Evolutionary conservation across 495 filamentous ascomycete species (phyloP).

Genomic region (Cercophora newfieldiana): DNA sequence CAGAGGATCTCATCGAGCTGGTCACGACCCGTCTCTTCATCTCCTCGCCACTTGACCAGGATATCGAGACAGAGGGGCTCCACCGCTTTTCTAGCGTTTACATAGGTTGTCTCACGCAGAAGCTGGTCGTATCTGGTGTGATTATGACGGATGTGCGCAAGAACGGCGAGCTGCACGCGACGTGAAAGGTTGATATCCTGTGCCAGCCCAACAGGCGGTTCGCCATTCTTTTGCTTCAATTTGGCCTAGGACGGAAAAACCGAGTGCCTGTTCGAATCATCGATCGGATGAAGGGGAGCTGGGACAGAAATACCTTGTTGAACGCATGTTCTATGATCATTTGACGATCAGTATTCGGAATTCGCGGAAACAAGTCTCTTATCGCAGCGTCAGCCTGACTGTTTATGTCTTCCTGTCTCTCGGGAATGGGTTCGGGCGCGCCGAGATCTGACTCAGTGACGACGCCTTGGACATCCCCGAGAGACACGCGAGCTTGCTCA

Average conservation of each 20-base stretch:
- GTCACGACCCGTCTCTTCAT: slow-evolving; percentile 73
- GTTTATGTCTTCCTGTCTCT: slow-evolving; percentile 64
- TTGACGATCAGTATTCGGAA: slow-evolving; percentile 74
- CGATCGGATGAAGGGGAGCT: background rate
- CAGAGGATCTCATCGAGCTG: slow-evolving; percentile 78
- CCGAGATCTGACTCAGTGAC: slow-evolving; percentile 24
- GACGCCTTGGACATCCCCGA: slow-evolving; percentile 28
- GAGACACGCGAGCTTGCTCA: slow-evolving; percentile 44
- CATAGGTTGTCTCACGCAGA: slow-evolving; percentile 61
- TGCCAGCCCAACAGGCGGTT: slow-evolving; percentile 63
- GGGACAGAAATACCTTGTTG: slow-evolving; percentile 60
- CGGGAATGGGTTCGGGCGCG: slow-evolving; percentile 52
- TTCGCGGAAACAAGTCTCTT: slow-evolving; percentile 80
- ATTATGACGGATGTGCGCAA: slow-evolving; percentile 81
- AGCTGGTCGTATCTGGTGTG: slow-evolving; percentile 86
- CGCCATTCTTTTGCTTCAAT: slow-evolving; percentile 43
- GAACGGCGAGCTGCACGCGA: slow-evolving; percentile 77
- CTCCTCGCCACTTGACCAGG: slow-evolving; percentile 84
- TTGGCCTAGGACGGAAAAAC: slow-evolving; percentile 16
- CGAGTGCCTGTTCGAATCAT: slow-evolving; percentile 16
- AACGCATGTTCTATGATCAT: slow-evolving; percentile 81
- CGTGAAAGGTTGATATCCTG: slow-evolving; percentile 65
- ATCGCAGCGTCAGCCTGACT: slow-evolving; percentile 72
- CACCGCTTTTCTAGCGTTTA: slow-evolving; percentile 68
- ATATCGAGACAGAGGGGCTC: slow-evolving; percentile 69